These are phyloP conservation scores for Azolla pinnata DNA, from an alignment of 75 land plant genomes.

Conservation along the genomic window DNA sequence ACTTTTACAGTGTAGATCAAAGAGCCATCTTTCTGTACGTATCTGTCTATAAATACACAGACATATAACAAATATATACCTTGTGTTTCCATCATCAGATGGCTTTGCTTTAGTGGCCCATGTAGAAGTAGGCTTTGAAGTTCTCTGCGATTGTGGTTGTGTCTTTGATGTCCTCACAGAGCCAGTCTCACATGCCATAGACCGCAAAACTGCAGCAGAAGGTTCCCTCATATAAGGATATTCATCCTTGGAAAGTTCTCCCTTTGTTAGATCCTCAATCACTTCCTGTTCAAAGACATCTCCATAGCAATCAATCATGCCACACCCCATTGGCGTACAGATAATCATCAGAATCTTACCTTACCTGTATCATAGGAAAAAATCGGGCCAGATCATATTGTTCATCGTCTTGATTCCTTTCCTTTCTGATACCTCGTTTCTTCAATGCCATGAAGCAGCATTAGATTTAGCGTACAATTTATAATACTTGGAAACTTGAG, in stretches of 20 bases:
- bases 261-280: constrained; percentile 57
- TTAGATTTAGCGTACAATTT: neutral
- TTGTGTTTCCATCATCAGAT: constrained; percentile 72
- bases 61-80: constrained; percentile 32
- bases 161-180: constrained; percentile 21
- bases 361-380: constrained; percentile 88
- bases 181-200: constrained; percentile 10
- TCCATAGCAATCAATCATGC: neutral
- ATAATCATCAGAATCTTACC: neutral
- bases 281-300: constrained; percentile 49
- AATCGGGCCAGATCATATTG: constrained; percentile 82
- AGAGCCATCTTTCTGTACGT: no score
- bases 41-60: no score
- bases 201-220: constrained; percentile 28
- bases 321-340: neutral
- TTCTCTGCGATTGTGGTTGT: constrained; percentile 56
- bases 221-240: constrained; percentile 90
- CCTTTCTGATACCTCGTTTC: constrained; percentile 74
- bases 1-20: no score
- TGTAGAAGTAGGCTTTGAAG: constrained; percentile 55
- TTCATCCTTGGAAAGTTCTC: constrained; percentile 71
- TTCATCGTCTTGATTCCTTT: constrained; percentile 60
- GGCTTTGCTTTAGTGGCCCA: constrained; percentile 64
- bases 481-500: neutral
- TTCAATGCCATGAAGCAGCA: constrained; percentile 11